Evolutionary conservation across 2,329 filamentous ascomycete genomes (phyloP).

Genomic region (Pseudogymnoascus verrucosus): DNA sequence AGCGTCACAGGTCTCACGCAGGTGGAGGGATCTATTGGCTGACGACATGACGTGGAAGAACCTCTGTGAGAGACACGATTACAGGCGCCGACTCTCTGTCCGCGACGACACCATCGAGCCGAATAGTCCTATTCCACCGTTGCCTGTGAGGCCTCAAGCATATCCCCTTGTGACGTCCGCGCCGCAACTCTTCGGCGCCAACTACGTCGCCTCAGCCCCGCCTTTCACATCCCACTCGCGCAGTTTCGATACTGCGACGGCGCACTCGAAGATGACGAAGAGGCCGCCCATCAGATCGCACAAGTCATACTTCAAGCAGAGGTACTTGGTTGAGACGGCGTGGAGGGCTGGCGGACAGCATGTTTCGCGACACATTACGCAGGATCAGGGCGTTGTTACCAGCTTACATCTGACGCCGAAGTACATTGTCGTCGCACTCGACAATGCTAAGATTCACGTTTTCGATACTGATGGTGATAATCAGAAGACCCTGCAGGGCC

Average conservation of each 20-base stretch:
- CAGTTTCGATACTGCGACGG: conserved; percentile 47
- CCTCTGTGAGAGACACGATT: conserved; percentile 91
- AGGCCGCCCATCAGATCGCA: conserved; percentile 70
- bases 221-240: conserved; percentile 29
- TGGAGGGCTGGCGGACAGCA: conserved; percentile 89
- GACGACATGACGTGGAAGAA: conserved; percentile 99
- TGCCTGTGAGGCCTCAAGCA: not conserved
- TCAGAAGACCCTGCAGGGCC: conserved; percentile 82
- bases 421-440: conserved; percentile 94
- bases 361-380: conserved; percentile 80
- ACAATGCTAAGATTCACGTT: conserved; percentile 98
- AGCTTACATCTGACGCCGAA: conserved; percentile 89
- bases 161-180: not conserved
- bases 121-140: not conserved
- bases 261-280: conserved; percentile 29
- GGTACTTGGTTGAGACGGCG: conserved; percentile 92
- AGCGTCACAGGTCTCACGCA: conserved; percentile 89
- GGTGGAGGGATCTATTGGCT: conserved; percentile 87
- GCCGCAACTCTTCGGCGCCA: not conserved
- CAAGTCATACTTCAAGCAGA: conserved; percentile 94
- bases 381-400: conserved; percentile 94
- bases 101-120: conserved; percentile 13
- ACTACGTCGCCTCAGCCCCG: conserved; percentile 30
- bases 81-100: conserved; percentile 50
- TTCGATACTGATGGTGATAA: conserved; percentile 88